Evolutionary conservation across 2,329 filamentous ascomycete genomes (phyloP), one percentile per base, ranked within the genome.

Genomic region (Aspergillus viridinutans): DNA sequence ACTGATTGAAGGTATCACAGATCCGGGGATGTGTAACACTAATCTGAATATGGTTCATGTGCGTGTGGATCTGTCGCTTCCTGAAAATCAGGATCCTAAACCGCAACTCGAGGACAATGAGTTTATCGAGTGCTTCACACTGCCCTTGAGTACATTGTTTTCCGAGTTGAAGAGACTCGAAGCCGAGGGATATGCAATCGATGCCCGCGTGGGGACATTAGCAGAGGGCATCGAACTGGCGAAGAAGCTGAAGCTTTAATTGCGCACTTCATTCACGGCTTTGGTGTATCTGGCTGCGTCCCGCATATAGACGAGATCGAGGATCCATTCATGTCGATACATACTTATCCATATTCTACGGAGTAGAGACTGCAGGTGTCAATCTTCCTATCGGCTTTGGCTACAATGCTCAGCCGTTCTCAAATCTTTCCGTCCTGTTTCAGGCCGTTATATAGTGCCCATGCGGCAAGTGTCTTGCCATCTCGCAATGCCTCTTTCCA

Each of bases 191-290:
- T 92, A 84, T 72, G 90, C 88, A 1, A 90, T 94, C 63, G 90
- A 94, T 72, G 89, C 89, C 5, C 80, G 90, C 42, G 86, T 93
- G 2, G 90, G 87, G 1, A 90, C 88, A 4, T 74, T 93, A 49
- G 90, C 90, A 0, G 89, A 93, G 72, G 90, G 90, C 0, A 86
- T 93, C 58, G 85, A 92, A 68, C 75, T 90, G 60, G 87, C 87
- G 21, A 88, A 85, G 76, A 74, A 72, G 61, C 69, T 67, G 61
- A 67, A 61, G 50, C 57, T 72, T 50, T 65, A 49, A 63, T 12
- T 35, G 21, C 25, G 21, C 32, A 17, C 32, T 10, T 8, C 40
- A 25, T 48, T 10, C 26, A 26, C 45, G 6, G 20, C 28, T 26
- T 35, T 51, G 20, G 9, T 4, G 10, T 28, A 47, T 17, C 10